These are phyloP conservation scores for Blumeriella jaapii DNA, from an alignment of 2,329 filamentous ascomycete genomes.

Conservation along the genomic window DNA sequence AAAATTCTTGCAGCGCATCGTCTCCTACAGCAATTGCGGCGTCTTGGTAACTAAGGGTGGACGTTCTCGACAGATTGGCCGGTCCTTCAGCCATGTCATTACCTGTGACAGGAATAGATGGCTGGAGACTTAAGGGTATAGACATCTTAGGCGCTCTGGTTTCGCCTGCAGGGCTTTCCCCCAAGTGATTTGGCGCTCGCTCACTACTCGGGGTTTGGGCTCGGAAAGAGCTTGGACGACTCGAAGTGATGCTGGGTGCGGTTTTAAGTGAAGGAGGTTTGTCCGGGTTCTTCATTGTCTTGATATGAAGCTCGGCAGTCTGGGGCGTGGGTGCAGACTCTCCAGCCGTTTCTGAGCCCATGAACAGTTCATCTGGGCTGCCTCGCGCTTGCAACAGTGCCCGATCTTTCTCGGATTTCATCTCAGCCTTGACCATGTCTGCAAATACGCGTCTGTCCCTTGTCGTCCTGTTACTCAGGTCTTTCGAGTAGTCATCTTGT, in stretches of 20 bases:
- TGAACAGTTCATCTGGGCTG: conserved; percentile 9
- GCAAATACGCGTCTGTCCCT: conserved; percentile 19
- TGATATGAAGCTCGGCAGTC: conserved; percentile 19
- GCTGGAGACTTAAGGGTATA: conserved; percentile 2
- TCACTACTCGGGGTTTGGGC: conserved; percentile 7
- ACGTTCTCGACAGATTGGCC: conserved; percentile 8
- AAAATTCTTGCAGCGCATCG: conserved; percentile 59
- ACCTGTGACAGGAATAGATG: not conserved
- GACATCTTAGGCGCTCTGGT: not conserved
- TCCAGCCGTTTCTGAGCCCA: conserved; percentile 2
- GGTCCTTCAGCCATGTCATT: conserved; percentile 8
- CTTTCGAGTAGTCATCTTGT: not conserved
- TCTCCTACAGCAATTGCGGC: conserved; percentile 30
- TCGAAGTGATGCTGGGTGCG: conserved; percentile 5
- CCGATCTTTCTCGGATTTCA: conserved; percentile 48
- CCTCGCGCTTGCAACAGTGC: conserved; percentile 37
- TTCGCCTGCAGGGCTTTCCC: not conserved
- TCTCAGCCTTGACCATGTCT: conserved; percentile 41
- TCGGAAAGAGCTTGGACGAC: conserved; percentile 8
- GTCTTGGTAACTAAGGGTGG: conserved; percentile 18
- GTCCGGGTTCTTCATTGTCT: conserved; percentile 21
- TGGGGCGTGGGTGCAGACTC: conserved; percentile 10
- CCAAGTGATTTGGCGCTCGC: conserved; percentile 1
- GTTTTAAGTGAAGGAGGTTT: conserved; percentile 11
- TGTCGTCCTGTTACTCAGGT: not conserved